Conservation (phyloP, 768 basidiomycete genomes). For the Suillus decipiens region DNA sequence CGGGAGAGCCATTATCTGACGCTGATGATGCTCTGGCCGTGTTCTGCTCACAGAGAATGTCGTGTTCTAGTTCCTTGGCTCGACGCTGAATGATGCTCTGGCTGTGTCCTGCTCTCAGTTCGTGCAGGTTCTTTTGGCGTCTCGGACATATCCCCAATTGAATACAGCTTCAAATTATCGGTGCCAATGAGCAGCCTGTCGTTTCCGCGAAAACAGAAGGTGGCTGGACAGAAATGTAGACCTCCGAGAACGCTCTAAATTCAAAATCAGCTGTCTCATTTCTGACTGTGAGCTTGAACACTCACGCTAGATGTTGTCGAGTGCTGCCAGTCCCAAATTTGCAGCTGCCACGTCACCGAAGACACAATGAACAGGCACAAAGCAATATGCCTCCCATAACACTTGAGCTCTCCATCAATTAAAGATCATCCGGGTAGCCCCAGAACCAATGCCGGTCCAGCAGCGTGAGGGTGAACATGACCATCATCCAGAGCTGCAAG, state of each 20-base stretch:
- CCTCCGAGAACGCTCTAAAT: neutral
- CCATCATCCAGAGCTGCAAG: neutral
- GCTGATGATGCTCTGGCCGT: no score
- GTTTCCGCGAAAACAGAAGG: neutral
- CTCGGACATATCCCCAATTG: neutral
- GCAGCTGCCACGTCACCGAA: neutral
- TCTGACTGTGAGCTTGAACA: neutral
- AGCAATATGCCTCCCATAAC: neutral
- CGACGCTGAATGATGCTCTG: no score
- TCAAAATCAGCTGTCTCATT: neutral
- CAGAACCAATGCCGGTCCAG: neutral
- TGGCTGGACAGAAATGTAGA: neutral
- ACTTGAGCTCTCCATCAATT: neutral
- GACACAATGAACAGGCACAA: neutral
- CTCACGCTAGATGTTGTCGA: neutral
- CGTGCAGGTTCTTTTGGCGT: neutral
- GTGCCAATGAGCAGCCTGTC: neutral
- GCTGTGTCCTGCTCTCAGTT: no score
- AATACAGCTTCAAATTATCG: neutral
- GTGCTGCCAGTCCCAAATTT: neutral
- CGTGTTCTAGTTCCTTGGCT: no score
- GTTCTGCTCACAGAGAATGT: no score
- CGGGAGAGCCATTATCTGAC: no score
- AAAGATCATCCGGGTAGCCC: neutral
- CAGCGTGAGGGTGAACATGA: neutral